Evolutionary conservation across 192 early-diverging fungal genomes (phyloP).

Genomic region (Piromyces sp.): DNA sequence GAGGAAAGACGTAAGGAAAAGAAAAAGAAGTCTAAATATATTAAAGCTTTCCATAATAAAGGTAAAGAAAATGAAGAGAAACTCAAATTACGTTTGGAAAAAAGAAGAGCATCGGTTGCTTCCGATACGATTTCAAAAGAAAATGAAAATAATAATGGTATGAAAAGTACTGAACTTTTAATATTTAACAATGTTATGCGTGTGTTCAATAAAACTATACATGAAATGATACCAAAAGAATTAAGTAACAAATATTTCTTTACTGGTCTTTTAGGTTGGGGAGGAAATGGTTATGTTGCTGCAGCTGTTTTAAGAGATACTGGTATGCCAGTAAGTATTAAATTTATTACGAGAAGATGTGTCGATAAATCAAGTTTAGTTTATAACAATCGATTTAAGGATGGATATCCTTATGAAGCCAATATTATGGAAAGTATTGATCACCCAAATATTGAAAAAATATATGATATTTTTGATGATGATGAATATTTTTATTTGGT

Average conservation of each 20-base stretch:
- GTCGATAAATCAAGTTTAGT: slow-evolving; percentile 1
- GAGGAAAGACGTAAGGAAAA: not conserved
- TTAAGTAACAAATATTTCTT: slow-evolving; percentile 8
- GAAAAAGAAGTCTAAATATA: not conserved
- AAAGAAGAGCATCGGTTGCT: not conserved
- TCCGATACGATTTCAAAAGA: not conserved
- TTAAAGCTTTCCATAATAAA: not conserved
- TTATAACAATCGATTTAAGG: not conserved
- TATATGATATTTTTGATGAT: not conserved
- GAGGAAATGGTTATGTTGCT: slow-evolving; percentile 14
- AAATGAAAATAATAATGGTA: not conserved
- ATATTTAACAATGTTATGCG: slow-evolving; percentile 10
- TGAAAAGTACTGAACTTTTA: not conserved
- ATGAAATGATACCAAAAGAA: slow-evolving; percentile 4
- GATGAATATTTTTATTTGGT: not conserved
- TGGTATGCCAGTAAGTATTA: not conserved
- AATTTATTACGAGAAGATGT: not conserved
- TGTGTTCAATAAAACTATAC: slow-evolving; percentile 5
- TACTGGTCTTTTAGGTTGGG: slow-evolving; percentile 10
- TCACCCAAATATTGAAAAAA: slow-evolving; percentile 3
- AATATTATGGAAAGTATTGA: not conserved
- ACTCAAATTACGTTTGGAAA: not conserved
- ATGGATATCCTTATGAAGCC: not conserved
- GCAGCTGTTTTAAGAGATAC: slow-evolving; percentile 5
- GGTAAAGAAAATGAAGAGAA: not conserved